Conservation (phyloP, 2,329 filamentous ascomycete species). For the Rachicladosporium sp. region DNA sequence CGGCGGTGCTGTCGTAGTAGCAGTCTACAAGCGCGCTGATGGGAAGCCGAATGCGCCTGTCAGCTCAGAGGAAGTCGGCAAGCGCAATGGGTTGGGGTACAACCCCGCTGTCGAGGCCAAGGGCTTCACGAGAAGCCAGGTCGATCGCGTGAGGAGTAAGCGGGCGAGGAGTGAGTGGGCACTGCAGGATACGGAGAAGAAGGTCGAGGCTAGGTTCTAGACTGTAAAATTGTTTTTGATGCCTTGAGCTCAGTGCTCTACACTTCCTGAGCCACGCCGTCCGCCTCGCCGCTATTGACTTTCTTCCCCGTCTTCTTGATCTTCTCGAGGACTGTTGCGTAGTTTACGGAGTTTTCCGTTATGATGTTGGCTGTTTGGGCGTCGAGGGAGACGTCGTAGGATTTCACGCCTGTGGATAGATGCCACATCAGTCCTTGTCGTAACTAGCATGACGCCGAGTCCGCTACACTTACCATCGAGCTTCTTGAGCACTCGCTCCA, state of each 20-base stretch:
- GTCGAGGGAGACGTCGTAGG: conserved; percentile 77
- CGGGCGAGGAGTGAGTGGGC: conserved; percentile 59
- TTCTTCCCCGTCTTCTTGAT: conserved; percentile 95
- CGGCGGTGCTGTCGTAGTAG: conserved; percentile 80
- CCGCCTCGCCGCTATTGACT: conserved; percentile 63
- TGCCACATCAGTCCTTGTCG: too few relatives aligned
- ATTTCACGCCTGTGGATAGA: conserved; percentile 57
- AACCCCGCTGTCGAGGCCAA: conserved; percentile 84
- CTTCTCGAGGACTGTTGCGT: conserved; percentile 70
- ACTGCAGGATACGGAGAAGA: conserved; percentile 59
- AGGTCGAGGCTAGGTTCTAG: conserved; percentile 57
- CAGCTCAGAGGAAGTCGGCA: conserved; percentile 51
- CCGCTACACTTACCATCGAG: conserved; percentile 20
- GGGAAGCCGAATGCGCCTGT: conserved; percentile 51
- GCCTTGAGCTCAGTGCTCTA: conserved; percentile 4
- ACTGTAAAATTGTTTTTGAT: too few relatives aligned
- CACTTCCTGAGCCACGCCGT: conserved; percentile 41
- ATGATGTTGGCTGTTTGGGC: conserved; percentile 69
- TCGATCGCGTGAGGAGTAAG: conserved; percentile 56
- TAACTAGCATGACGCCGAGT: too few relatives aligned
- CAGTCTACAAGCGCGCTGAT: conserved; percentile 77
- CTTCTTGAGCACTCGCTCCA: conserved; percentile 85
- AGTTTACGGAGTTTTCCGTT: conserved; percentile 56
- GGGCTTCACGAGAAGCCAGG: conserved; percentile 72
- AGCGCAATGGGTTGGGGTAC: conserved; percentile 62